phyloP scores from a whole-genome alignment of 2,329 filamentous ascomycete species.

The Seiridium unicorne region DNA sequence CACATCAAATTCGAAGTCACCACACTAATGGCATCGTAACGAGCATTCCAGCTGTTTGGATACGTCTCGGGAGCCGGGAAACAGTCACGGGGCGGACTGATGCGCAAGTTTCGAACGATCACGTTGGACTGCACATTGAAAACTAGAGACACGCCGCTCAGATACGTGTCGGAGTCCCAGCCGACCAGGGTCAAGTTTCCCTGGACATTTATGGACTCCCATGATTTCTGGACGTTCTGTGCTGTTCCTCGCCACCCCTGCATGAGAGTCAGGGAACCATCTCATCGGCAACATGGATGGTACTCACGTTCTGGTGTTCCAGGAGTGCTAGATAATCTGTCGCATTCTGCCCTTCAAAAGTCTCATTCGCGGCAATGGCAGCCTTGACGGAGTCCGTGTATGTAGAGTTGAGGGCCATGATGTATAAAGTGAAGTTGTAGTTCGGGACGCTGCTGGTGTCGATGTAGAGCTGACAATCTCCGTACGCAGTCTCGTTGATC shows the following conservation, averaged over 20 bases:
- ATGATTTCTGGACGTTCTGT: slow-evolving; percentile 18
- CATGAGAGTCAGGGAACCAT: neutral
- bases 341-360: slow-evolving; percentile 17
- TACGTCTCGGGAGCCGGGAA: slow-evolving; percentile 17
- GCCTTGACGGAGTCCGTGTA: slow-evolving; percentile 16
- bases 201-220: slow-evolving; percentile 15
- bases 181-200: slow-evolving; percentile 19
- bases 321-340: slow-evolving; percentile 17
- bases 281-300: neutral
- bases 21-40: slow-evolving; percentile 17
- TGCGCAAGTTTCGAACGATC: slow-evolving; percentile 16
- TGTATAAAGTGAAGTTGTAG: slow-evolving; percentile 18
- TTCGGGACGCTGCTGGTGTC: slow-evolving; percentile 12
- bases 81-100: slow-evolving; percentile 16
- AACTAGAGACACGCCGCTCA: slow-evolving; percentile 15
- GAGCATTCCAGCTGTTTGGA: slow-evolving; percentile 17
- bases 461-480: slow-evolving; percentile 17
- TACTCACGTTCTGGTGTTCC: slow-evolving; percentile 15
- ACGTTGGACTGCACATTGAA: slow-evolving; percentile 17
- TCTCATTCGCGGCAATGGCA: slow-evolving; percentile 7
- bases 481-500: slow-evolving; percentile 15
- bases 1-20: slow-evolving; percentile 15
- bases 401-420: slow-evolving; percentile 16
- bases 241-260: slow-evolving; percentile 18
- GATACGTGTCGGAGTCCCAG: slow-evolving; percentile 13